phyloP scores from a whole-genome alignment of 1,139 yeast genomes.

The Magnusiomyces magnusii region DNA sequence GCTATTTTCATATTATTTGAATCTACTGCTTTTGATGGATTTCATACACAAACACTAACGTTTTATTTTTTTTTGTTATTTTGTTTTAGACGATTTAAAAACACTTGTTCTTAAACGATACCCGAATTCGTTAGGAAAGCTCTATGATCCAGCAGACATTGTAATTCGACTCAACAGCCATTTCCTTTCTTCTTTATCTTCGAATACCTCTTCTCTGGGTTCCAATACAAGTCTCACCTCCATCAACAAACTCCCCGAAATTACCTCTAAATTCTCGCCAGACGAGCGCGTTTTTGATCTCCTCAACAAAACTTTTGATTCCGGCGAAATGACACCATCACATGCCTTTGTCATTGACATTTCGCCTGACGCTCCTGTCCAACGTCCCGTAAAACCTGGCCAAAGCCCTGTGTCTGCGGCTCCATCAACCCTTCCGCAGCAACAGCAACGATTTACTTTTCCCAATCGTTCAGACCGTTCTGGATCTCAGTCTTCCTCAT shows the following conservation, averaged over 20 bases:
- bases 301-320: background rate
- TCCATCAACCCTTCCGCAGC: background rate
- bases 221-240: constrained; percentile 4
- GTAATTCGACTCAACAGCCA: background rate
- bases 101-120: constrained; percentile 50
- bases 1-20: background rate
- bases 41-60: too few species aligned
- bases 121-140: constrained; percentile 58
- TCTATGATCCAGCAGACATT: constrained; percentile 65
- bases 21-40: too few species aligned
- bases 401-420: background rate
- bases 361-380: background rate
- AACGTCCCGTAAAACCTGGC: background rate
- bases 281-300: constrained; percentile 3
- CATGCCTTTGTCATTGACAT: background rate
- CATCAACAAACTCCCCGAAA: constrained; percentile 3
- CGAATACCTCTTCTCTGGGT: constrained; percentile 1
- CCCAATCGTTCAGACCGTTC: background rate
- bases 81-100: constrained; percentile 63
- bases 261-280: background rate
- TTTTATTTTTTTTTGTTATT: constrained; percentile 23
- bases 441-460: background rate
- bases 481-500: background rate
- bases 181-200: background rate
- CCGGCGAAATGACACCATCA: background rate